Evolutionary conservation across 164 flowering plant genomes (phyloP), one percentile per base, ranked within the genome.

Genomic region (Piper betle): DNA sequence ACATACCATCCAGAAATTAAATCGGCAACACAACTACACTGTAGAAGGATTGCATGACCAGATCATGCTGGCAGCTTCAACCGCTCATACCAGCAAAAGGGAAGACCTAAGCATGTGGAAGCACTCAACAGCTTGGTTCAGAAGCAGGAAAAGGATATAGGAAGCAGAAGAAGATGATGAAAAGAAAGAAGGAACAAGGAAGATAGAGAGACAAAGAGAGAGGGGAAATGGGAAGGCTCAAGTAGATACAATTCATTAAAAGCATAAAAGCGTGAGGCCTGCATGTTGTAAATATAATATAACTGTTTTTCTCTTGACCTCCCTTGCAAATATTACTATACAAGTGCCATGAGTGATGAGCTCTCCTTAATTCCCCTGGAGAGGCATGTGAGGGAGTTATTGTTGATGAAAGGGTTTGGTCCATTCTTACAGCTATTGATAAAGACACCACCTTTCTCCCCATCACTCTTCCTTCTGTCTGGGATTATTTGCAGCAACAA

Each of bases 21-120:
- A 25, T 25, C 33, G 33, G 40, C 15, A 33, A 52, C 13, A 19
- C 18, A 38, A 12, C 3, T 37, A 39, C 42, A 12, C 41, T 16
- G 11, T 17, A 39, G 39, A 18, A 40, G 39, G 60, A 58, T 39
- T 58, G 42, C 41, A 18, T 58, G 60, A 79, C 79, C 84, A 83
- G 87, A 83, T 83, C 87, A 83, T 81, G 87, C 87, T 83, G 87
- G 87, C 87, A 83, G 87, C 87, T 81, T 83, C 84, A 83, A 71
- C 64, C 83, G 78, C 87, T 83, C 87, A 81, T 61, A 70, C 82
- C 83, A 79, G 76, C 86, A 80, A 55, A 69, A 2, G 53, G 18
- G 46, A 13, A 54, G 18, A 20, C 16, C 18, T 12, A 46, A 9
- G 50, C 33, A 25, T 25, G 12, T 46, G 50, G 50, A 46, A 46